A percentile compares a stretch with the other conserved stretches of the same genome.
Evolutionary conservation across 495 filamentous ascomycete species (phyloP).

Genomic region (Hypomontagnella monticulosa): DNA sequence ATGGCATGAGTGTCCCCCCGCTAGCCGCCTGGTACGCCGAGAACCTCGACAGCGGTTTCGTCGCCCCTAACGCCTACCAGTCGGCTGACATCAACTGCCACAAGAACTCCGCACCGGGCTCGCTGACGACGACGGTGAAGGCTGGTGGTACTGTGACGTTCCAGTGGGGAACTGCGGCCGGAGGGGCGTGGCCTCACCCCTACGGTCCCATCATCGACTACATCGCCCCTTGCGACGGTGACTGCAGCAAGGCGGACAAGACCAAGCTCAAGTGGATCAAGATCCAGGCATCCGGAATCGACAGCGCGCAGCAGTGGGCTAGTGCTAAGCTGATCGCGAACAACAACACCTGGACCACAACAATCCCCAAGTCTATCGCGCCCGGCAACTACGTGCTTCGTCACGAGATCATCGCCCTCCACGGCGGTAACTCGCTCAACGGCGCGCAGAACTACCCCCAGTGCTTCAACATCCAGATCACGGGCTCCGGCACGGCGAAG

Average conservation of each 20-base stretch:
- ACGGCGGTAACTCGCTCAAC: conserved; percentile 59
- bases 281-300: conserved; percentile 50
- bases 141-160: conserved; percentile 45
- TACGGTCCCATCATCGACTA: conserved; percentile 50
- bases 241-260: conserved; percentile 48
- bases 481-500: conserved; percentile 65
- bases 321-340: conserved; percentile 52
- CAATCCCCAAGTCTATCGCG: conserved; percentile 66
- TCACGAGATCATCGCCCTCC: conserved; percentile 74
- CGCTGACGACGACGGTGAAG: conserved; percentile 42
- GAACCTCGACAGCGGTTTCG: conserved; percentile 48
- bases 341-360: conserved; percentile 70
- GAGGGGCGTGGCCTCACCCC: conserved; percentile 40
- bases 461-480: conserved; percentile 72
- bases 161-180: conserved; percentile 40
- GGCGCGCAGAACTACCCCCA: conserved; percentile 76
- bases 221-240: conserved; percentile 47
- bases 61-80: conserved; percentile 42
- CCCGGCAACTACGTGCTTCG: conserved; percentile 74
- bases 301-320: conserved; percentile 43
- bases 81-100: conserved; percentile 50
- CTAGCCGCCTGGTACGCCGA: conserved; percentile 47
- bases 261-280: conserved; percentile 54
- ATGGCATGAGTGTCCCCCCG: conserved; percentile 34
- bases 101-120: conserved; percentile 48